phyloP scores from a whole-genome alignment of 2,329 filamentous ascomycete species.

The Arthroderma sp. region DNA sequence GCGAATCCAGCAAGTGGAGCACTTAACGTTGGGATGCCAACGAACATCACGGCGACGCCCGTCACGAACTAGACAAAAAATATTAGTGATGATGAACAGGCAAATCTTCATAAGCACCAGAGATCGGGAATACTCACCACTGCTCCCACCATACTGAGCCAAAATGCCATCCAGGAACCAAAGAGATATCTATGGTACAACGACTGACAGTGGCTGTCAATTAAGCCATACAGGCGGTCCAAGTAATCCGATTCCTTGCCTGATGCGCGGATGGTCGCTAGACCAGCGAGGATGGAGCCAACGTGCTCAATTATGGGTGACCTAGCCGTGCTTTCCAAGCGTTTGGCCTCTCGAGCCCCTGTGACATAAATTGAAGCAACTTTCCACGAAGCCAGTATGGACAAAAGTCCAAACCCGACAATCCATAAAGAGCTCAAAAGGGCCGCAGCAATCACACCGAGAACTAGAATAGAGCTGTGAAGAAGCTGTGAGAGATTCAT shows the following conservation, averaged over 20 bases:
- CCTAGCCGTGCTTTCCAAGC: neutral
- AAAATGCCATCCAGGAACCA: neutral
- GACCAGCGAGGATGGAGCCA: neutral
- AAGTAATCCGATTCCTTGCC: too few relatives aligned
- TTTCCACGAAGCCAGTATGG: neutral
- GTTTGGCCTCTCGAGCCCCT: neutral
- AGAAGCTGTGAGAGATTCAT: neutral
- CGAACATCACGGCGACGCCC: neutral
- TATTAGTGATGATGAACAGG: neutral
- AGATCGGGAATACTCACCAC: neutral
- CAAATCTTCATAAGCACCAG: neutral
- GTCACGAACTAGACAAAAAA: neutral
- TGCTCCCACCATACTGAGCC: neutral
- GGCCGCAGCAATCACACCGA: neutral
- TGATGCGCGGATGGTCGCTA: neutral
- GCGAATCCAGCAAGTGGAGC: slow-evolving; percentile 1
- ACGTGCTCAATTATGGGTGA: neutral
- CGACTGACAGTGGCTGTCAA: neutral
- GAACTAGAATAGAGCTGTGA: neutral
- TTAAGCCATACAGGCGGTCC: neutral
- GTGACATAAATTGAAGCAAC: neutral
- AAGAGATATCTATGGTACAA: neutral
- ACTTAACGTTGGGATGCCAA: neutral
- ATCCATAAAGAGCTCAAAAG: neutral
- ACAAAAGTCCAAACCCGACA: neutral